Evolutionary conservation across 345 rosid species (phyloP).

Genomic region (Noccaea caerulescens): DNA sequence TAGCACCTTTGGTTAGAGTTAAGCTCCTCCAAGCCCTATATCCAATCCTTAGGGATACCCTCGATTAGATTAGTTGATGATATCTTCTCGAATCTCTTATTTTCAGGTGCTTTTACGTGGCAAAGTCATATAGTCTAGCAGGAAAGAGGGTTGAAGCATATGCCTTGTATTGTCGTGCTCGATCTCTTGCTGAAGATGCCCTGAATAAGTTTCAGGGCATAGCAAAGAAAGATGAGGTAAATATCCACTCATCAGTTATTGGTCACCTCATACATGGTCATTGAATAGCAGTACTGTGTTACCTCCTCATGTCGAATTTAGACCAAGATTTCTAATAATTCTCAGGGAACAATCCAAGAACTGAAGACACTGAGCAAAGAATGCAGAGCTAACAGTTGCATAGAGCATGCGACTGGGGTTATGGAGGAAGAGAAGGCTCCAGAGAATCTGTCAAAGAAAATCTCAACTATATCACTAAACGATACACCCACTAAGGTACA

Average conservation of each 20-base stretch:
- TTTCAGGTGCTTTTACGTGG: slow-evolving; percentile 92
- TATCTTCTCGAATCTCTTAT: slow-evolving; percentile 34
- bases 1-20: slow-evolving; percentile 21
- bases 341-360: slow-evolving; percentile 61
- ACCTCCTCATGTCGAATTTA: not conserved
- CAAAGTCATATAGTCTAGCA: slow-evolving; percentile 86
- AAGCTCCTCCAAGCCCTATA: slow-evolving; percentile 7
- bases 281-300: slow-evolving; percentile 13
- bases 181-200: slow-evolving; percentile 79
- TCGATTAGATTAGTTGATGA: slow-evolving; percentile 14
- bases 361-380: slow-evolving; percentile 64
- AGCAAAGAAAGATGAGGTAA: slow-evolving; percentile 61
- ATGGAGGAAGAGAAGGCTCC: slow-evolving; percentile 81
- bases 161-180: slow-evolving; percentile 70
- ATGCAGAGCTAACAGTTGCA: slow-evolving; percentile 85
- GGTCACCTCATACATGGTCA: slow-evolving; percentile 11
- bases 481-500: slow-evolving; percentile 70
- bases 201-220: slow-evolving; percentile 52
- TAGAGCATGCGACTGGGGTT: slow-evolving; percentile 90
- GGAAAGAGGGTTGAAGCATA: slow-evolving; percentile 93
- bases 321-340: not conserved
- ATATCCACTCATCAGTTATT: slow-evolving; percentile 5
- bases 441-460: slow-evolving; percentile 73
- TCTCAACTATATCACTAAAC: slow-evolving; percentile 70
- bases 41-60: not conserved